phyloP scores from a whole-genome alignment of 202 grass and related monocot genomes.

The Musa balbisiana region DNA sequence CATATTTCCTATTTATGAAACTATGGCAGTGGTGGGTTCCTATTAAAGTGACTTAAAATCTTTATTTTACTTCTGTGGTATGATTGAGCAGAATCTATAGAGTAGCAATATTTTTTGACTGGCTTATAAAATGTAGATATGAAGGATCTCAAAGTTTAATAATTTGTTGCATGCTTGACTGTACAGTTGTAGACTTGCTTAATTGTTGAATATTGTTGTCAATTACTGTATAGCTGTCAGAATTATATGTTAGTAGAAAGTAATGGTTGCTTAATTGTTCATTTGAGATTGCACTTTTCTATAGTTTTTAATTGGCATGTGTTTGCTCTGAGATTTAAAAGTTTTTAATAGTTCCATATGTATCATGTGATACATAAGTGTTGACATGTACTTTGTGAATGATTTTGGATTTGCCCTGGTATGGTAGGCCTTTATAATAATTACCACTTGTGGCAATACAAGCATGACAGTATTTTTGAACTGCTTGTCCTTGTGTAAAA shows the following conservation, averaged over 20 bases:
- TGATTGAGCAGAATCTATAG: not conserved
- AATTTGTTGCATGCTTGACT: not conserved
- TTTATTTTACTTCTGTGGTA: not conserved
- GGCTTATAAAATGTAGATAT: not conserved
- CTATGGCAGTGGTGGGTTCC: slow-evolving; percentile 51
- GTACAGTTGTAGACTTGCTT: not conserved
- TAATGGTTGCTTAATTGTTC: not conserved
- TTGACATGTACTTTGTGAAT: too few relatives aligned
- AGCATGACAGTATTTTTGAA: too few relatives aligned
- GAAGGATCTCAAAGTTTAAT: not conserved
- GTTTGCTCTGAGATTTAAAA: not conserved
- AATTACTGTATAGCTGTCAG: not conserved
- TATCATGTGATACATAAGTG: too few relatives aligned
- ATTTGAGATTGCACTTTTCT: not conserved
- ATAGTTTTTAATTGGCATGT: not conserved
- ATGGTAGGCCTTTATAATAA: too few relatives aligned
- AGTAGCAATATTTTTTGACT: not conserved
- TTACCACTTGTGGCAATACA: too few relatives aligned
- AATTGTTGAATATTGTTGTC: not conserved
- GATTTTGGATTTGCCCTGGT: too few relatives aligned
- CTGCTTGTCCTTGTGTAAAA: too few relatives aligned
- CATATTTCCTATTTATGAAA: slow-evolving; percentile 85
- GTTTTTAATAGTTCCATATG: too few relatives aligned
- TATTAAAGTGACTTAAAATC: not conserved
- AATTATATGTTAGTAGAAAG: not conserved